Evolutionary conservation across 179 eudicot species (phyloP), one percentile per base, ranked within the genome.

Genomic region (Silene coronaria): DNA sequence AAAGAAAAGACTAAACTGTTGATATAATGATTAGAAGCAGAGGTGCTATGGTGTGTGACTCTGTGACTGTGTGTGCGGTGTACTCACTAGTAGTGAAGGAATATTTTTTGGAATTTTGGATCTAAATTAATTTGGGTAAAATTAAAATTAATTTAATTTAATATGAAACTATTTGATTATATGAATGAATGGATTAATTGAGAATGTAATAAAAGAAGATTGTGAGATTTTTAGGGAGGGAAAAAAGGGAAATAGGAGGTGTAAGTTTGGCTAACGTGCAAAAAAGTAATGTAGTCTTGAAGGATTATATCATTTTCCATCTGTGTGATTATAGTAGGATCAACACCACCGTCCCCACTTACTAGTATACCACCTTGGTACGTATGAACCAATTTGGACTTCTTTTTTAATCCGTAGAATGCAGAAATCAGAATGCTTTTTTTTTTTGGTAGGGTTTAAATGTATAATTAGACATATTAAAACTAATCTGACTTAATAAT

Each of bases 1-100:
- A 32, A 68, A 65, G 30, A 14, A 45, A 61, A 64, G 32, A 24
- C 22, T 38, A 68, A 53, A 73, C 76, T 64, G 70, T 68, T 19
- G 62, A 53, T 34, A 27, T 82, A 75, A 82, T 81, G 26, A 81
- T 78, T 75, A 75, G 84, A 81, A 70, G 79, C 81, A 81, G 72
- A 81, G 79, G 76, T n/a, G n/a, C 67, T 62, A 73, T 74, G 71
- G 53, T 28, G 6, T 75, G 57, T 42, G 42, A 28, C 3, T n/a
- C n/a, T 30, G 60, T 2, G 36, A 45, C 34, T 23, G 46, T 10
- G 27, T 5, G 17, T 10, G 51, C 27, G 69, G 71, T 24, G 67
- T 45, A 17, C 21, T 66, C 8, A 53, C 58, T 53, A 53, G 19
- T 51, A 17, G 57, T 53, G 58, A 53, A 21, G 58, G 58, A 53